phyloP scores from a whole-genome alignment of 495 filamentous ascomycete species.

The Talaromyces borbonicus region DNA sequence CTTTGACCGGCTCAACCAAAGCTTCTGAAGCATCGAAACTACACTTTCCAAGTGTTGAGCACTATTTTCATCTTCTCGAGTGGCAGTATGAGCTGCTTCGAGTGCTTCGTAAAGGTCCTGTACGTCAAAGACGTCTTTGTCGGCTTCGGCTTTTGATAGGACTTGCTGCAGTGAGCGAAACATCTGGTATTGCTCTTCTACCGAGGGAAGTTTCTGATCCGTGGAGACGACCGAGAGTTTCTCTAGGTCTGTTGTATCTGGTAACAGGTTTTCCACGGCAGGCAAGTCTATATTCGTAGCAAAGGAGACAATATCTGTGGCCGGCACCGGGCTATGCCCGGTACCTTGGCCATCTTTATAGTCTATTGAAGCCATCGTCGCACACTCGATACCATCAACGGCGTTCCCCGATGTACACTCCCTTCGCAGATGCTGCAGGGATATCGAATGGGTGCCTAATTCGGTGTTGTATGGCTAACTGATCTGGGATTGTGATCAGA shows the following conservation, averaged over 20 bases:
- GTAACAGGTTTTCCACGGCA: slow-evolving; percentile 17
- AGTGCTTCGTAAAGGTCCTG: slow-evolving; percentile 19
- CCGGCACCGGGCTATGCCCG: slow-evolving; percentile 1
- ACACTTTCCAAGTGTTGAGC: slow-evolving; percentile 18
- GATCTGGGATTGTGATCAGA: neutral
- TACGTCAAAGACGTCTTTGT: slow-evolving; percentile 13
- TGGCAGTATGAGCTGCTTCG: slow-evolving; percentile 18
- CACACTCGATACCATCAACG: neutral
- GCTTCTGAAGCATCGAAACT: slow-evolving; percentile 18
- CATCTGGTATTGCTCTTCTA: slow-evolving; percentile 21
- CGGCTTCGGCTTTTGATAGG: slow-evolving; percentile 16
- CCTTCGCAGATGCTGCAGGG: neutral
- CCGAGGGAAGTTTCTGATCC: slow-evolving; percentile 1
- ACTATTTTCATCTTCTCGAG: slow-evolving; percentile 14
- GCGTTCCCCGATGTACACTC: neutral
- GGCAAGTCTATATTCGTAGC: slow-evolving; percentile 15
- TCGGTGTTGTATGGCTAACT: neutral
- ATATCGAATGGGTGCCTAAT: neutral
- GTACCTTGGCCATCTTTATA: slow-evolving; percentile 12
- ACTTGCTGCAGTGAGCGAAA: slow-evolving; percentile 17
- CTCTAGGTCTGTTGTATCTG: slow-evolving; percentile 12
- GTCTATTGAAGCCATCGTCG: slow-evolving; percentile 13
- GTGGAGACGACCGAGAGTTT: slow-evolving; percentile 12
- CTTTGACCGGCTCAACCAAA: slow-evolving; percentile 28
- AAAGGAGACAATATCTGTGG: neutral